Evolutionary conservation across 2,329 filamentous ascomycete species (phyloP).

Genomic region (Penicillium janthinellum): DNA sequence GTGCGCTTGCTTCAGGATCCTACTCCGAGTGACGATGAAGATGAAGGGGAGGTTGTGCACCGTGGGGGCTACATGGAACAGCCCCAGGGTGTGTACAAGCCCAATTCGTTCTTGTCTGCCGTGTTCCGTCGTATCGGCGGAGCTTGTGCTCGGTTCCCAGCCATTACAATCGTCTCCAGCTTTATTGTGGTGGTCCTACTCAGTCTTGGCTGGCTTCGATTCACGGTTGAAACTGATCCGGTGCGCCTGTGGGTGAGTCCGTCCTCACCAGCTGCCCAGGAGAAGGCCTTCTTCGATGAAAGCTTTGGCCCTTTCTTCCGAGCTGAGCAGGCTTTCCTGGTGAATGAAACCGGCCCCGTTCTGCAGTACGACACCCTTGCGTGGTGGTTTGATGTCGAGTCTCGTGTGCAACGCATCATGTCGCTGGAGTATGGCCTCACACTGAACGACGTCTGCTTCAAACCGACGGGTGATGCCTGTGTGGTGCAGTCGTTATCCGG

Average conservation of each 20-base stretch:
- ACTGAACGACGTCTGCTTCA: conserved; percentile 87
- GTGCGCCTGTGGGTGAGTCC: conserved; percentile 97
- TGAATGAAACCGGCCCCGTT: conserved; percentile 81
- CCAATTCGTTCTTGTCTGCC: conserved; percentile 81
- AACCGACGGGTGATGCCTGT: conserved; percentile 84
- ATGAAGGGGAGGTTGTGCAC: conserved; percentile 82
- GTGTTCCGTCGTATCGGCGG: conserved; percentile 81
- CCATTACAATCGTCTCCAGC: conserved; percentile 75
- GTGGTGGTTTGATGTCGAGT: conserved; percentile 95
- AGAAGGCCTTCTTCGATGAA: conserved; percentile 90
- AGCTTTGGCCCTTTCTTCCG: conserved; percentile 97
- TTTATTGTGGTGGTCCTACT: conserved; percentile 75
- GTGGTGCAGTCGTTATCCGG: conserved; percentile 91
- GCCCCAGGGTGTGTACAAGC: conserved; percentile 74
- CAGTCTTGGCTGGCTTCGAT: conserved; percentile 84
- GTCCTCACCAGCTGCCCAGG: conserved; percentile 82
- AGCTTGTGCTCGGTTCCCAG: conserved; percentile 78
- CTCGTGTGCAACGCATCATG: conserved; percentile 70
- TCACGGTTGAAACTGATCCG: conserved; percentile 86
- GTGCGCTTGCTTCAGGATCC: conserved; percentile 85
- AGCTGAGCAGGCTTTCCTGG: conserved; percentile 87
- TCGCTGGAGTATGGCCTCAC: conserved; percentile 68
- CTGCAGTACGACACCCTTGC: conserved; percentile 82
- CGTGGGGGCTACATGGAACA: conserved; percentile 76
- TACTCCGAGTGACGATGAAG: conserved; percentile 84